Base-by-base conservation (phyloP, 1,139 yeast species). In the Hemisphaericaspora xylofermentans region DNA sequence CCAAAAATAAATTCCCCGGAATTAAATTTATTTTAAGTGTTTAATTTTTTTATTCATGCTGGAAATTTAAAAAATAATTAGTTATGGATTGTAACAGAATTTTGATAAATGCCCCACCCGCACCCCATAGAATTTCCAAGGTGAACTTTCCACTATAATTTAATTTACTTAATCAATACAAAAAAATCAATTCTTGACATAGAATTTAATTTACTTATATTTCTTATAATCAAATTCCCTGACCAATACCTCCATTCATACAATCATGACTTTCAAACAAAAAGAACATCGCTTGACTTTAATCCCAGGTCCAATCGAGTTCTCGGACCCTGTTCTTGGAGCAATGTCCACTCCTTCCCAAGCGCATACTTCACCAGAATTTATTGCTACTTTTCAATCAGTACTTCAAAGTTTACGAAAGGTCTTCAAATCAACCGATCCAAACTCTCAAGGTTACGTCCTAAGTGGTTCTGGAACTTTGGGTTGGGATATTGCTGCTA, bases 281-380 rank as follows among this genome's bases (percentile, higher is more conserved):
- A 66, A 73, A 25, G 67, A 62, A 39, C 82, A 77, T 57, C 75
- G 75, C 52, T 68, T 79, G 61, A 75, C 89, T 52, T 70, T 89
- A 72, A 87, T 89, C 53, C 98, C 97, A 31, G 98, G 98, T 37
- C 97, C 98, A 46, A 86, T 91, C 60, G 94, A 87, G 64, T 83
- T 91, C 64, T 83, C 91, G 39, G 88, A 86, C 52, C 78, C 73
- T 46, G 98, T 91, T 39, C 78, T 87, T 52, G 70, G 71, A 36
- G 95, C 96, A 42, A 84, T 87, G 86, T 71, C 89, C 33, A 84
- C 88, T 35, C 94, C 93, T 25, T 83, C 96, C 4, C 82, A 87
- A 56, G 85, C 95, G 13, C 98, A 89, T 65, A 88, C 96, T 35
- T 80, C 94, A n/a, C 93, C 94, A 6, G 89, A 87, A 53, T 91